Percentiles rank a stretch among this genome's conserved stretches.
phyloP scores from a whole-genome alignment of 2,329 filamentous ascomycete genomes.

The Salinomyces thailandicus region DNA sequence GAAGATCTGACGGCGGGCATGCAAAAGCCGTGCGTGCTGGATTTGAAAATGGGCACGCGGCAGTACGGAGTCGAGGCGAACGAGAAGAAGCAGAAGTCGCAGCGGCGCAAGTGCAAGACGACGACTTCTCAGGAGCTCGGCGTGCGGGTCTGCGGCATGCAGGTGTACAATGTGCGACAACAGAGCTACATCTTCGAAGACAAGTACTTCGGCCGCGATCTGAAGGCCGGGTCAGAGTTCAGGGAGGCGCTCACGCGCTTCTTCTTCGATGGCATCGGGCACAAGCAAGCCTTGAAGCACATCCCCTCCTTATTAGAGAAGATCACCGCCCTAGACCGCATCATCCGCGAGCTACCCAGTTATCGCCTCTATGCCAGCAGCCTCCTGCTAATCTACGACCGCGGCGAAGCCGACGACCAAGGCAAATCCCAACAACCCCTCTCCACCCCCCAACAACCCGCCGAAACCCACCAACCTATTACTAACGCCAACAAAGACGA shows the following conservation, averaged over 20 bases:
- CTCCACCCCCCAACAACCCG: slow-evolving; percentile 2
- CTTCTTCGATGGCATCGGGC: slow-evolving; percentile 78
- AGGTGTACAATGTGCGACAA: slow-evolving; percentile 82
- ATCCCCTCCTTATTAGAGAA: slow-evolving; percentile 83
- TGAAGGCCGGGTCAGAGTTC: slow-evolving; percentile 82
- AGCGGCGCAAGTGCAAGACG: slow-evolving; percentile 80
- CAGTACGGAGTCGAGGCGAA: slow-evolving; percentile 91
- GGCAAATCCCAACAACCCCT: slow-evolving; percentile 25
- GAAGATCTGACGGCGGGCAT: slow-evolving; percentile 95
- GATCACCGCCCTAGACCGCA: slow-evolving; percentile 69
- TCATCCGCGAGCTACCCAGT: slow-evolving; percentile 66
- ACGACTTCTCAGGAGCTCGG: slow-evolving; percentile 88
- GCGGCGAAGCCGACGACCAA: slow-evolving; percentile 51
- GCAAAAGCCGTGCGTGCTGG: slow-evolving; percentile 92
- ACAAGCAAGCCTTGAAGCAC: slow-evolving; percentile 69
- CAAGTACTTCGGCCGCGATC: slow-evolving; percentile 87
- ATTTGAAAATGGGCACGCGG: slow-evolving; percentile 96
- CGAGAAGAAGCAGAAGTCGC: slow-evolving; percentile 85
- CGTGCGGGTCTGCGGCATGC: slow-evolving; percentile 87
- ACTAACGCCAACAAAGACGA: slow-evolving; percentile 4
- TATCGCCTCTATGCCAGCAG: slow-evolving; percentile 96
- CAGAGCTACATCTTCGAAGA: slow-evolving; percentile 90
- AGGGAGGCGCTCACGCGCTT: slow-evolving; percentile 80
- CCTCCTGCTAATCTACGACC: slow-evolving; percentile 90
- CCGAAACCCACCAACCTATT: slow-evolving; percentile 8